Percentiles rank a stretch among this genome's conserved stretches.
Conservation (phyloP, 495 filamentous ascomycete species). For the Penicillium malachiteum region DNA sequence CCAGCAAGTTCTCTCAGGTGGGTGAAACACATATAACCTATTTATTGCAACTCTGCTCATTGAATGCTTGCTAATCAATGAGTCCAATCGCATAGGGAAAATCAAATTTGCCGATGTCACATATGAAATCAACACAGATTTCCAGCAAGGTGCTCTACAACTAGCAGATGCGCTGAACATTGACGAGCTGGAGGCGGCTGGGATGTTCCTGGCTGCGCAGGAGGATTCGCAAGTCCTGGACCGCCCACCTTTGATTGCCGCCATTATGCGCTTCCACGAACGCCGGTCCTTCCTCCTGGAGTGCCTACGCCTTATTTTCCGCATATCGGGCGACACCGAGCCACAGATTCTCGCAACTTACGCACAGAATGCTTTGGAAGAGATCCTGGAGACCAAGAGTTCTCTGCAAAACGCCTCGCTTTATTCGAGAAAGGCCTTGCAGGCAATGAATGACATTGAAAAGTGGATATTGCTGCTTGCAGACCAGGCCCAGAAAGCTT, state of each 20-base stretch:
- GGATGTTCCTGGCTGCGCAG: conserved; percentile 66
- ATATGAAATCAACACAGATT: conserved; percentile 82
- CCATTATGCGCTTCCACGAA: conserved; percentile 82
- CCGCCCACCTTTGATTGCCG: conserved; percentile 65
- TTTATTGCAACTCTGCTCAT: neutral
- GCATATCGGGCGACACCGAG: conserved; percentile 48
- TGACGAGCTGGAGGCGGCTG: conserved; percentile 82
- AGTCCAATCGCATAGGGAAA: conserved; percentile 53
- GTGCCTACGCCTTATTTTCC: conserved; percentile 73
- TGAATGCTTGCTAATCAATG: conserved; percentile 31
- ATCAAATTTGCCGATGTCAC: conserved; percentile 67
- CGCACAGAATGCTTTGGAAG: conserved; percentile 40
- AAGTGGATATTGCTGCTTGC: conserved; percentile 66
- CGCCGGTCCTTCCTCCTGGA: conserved; percentile 75
- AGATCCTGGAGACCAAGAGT: conserved; percentile 47
- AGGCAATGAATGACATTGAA: conserved; percentile 70
- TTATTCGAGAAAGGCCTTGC: conserved; percentile 68
- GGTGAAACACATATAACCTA: conserved; percentile 4
- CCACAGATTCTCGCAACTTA: conserved; percentile 3
- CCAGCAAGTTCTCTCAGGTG: conserved; percentile 56
- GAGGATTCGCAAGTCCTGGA: conserved; percentile 63
- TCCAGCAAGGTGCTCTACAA: conserved; percentile 73
- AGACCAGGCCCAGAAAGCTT: conserved; percentile 68
- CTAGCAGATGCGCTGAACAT: conserved; percentile 84
- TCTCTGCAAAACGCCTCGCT: conserved; percentile 44